Evolutionary conservation across 148 eudicot species (phyloP).

Genomic region (Rhododendron henanense): DNA sequence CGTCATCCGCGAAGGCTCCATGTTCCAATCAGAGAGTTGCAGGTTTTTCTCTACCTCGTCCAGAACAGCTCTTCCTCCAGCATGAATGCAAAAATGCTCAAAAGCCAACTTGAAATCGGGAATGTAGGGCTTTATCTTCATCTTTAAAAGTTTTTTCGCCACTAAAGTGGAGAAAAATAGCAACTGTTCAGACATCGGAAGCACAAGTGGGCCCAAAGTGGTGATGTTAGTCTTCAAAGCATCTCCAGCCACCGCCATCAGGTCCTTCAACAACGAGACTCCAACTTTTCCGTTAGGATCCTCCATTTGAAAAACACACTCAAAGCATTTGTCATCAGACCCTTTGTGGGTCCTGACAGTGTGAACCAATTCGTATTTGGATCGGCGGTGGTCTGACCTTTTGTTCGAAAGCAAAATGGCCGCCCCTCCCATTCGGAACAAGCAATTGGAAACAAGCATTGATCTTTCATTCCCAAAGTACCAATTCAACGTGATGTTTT

Average conservation of each 20-base stretch:
- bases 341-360: slow-evolving; percentile 50
- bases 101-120: slow-evolving; percentile 47
- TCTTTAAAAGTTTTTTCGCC: slow-evolving; percentile 34
- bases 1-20: slow-evolving; percentile 54
- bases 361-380: slow-evolving; percentile 41
- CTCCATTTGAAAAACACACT: slow-evolving; percentile 40
- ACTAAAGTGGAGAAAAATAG: slow-evolving; percentile 35
- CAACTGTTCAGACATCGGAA: slow-evolving; percentile 43
- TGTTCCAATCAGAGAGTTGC: slow-evolving; percentile 45
- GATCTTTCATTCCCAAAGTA: slow-evolving; percentile 47
- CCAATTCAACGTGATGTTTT: slow-evolving; percentile 50
- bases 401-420: slow-evolving; percentile 40
- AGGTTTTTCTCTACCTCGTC: slow-evolving; percentile 46
- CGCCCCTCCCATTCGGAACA: slow-evolving; percentile 51
- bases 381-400: slow-evolving; percentile 31
- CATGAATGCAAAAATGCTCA: slow-evolving; percentile 49
- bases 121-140: slow-evolving; percentile 45
- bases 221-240: slow-evolving; percentile 50
- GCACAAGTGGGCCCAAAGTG: slow-evolving; percentile 42
- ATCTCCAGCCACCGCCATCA: slow-evolving; percentile 50
- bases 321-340: slow-evolving; percentile 40
- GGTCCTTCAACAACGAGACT: slow-evolving; percentile 33
- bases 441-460: slow-evolving; percentile 46
- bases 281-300: slow-evolving; percentile 35
- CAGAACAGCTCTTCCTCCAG: slow-evolving; percentile 47